Evolutionary conservation across 306 rosid genomes (phyloP), one percentile per base, ranked within the genome.

Genomic region (Vigna radiata): DNA sequence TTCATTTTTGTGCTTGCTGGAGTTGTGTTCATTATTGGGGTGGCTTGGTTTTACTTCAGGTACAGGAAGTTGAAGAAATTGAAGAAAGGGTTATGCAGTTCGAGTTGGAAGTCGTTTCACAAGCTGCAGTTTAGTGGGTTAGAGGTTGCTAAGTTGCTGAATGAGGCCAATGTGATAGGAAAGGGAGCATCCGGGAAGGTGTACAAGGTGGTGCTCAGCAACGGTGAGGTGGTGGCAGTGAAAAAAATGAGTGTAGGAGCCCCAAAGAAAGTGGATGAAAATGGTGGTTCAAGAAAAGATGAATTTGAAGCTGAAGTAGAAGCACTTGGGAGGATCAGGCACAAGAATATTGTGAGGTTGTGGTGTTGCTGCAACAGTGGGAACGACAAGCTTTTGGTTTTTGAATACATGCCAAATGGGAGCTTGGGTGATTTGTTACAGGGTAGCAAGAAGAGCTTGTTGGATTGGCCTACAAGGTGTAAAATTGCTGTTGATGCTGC

Each of bases 151-250:
- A 79, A 79, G 44, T 79, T 86, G 76, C 86, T 91, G 18, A 63
- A 73, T 52, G 96, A 91, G 78, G 93, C 79, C 52, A 87, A 85
- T n/a, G 85, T 87, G 16, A 82, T 91, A 2, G 96, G 96, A 18
- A 83, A 80, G 7, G 93, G 96, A 36, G 90, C 93, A 21, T 91
- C 96, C 0, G 96, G 96, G 60, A 91, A 87, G 76, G 96, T 91
- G 29, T 91, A 89, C 68, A 91, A 91, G 77, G 96, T 84, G 8
- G 89, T 64, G 27, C 89, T 91, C 0, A 77, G 87, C 53, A 84
- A 83, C 4, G 88, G 87, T 4, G 93, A 88, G 68, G 78, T 62
- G 21, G 96, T 89, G 63, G 96, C 96, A 3, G 96, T 87, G 83
- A 91, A 91, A 86, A 91, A 83, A 78, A 76, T 91, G 7, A 73